A percentile compares a stretch with the other conserved stretches of the same genome.
phyloP scores from a whole-genome alignment of 192 early-diverging fungal genomes.

The Allomyces arbusculus region DNA sequence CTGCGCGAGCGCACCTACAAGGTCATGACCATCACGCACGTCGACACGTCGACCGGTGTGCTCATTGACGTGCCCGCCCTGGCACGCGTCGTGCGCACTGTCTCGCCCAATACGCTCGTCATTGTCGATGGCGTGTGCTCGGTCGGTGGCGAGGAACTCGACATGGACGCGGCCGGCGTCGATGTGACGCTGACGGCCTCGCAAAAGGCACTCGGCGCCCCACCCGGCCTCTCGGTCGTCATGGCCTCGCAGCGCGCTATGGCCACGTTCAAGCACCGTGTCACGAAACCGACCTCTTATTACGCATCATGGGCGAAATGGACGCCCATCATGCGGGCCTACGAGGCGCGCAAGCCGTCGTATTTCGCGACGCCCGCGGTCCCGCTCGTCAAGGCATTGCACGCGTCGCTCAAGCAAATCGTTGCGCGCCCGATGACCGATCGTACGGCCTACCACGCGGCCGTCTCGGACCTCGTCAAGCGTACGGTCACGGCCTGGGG shows the following conservation, averaged over 20 bases:
- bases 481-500: slow-evolving; percentile 43
- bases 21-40: slow-evolving; percentile 79
- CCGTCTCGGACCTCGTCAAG: slow-evolving; percentile 49
- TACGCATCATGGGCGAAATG: slow-evolving; percentile 83
- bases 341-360: slow-evolving; percentile 72
- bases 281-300: slow-evolving; percentile 65
- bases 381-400: slow-evolving; percentile 72
- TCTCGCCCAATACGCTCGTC: slow-evolving; percentile 72
- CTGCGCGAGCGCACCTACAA: slow-evolving; percentile 42
- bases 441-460: slow-evolving; percentile 61
- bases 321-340: slow-evolving; percentile 91
- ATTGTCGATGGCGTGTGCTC: slow-evolving; percentile 91
- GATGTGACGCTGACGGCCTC: slow-evolving; percentile 82
- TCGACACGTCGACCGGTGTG: slow-evolving; percentile 90
- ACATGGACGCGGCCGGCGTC: slow-evolving; percentile 76
- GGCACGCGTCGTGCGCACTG: slow-evolving; percentile 41
- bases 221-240: slow-evolving; percentile 79
- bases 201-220: slow-evolving; percentile 88
- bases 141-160: slow-evolving; percentile 77
- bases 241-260: slow-evolving; percentile 61
- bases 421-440: slow-evolving; percentile 46
- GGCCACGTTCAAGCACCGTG: slow-evolving; percentile 41
- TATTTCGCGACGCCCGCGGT: slow-evolving; percentile 98
- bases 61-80: slow-evolving; percentile 63
- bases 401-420: slow-evolving; percentile 60